Evolutionary conservation across 1,139 yeast genomes (phyloP), one percentile per base, ranked within the genome.

Genomic region (Yamadazyma pseudoaaseri): DNA sequence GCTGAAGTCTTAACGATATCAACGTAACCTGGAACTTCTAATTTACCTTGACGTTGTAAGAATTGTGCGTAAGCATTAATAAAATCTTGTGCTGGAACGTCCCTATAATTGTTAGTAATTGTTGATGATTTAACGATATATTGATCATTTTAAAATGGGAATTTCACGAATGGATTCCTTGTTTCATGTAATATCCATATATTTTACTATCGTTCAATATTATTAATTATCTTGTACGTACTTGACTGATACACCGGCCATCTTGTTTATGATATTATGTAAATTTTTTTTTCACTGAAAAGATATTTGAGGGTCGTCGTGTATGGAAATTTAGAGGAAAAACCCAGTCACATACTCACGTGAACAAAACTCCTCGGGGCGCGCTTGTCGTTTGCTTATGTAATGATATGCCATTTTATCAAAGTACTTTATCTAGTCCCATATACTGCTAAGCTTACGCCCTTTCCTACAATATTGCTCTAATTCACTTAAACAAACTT

Each of bases 61-160:
- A 92, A 92, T 70, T 86, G 86, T 65, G 99, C 97, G 81, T 92
- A 92, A 76, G 97, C 96, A 81, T 87, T 89, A 75, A 92, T 92
- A 81, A 92, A 92, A 58, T 86, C 94, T 85, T 92, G 97, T 75
- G 98, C 98, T 78, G 97, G 96, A 76, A 92, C 98, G 97, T 92
- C 98, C 82, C 94, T 84, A 67, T 24, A 10, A 20, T 29, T 54
- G 71, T 67, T 65, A 68, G 73, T 64, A 45, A 28, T 12, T 23
- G 26, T 18, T 18, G 9, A 18, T 7, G 20, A 18, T 7, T 18
- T 18, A 18, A 18, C 8, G 9, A 18, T n/a, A n/a, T n/a, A n/a
- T n/a, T n/a, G n/a, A n/a, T n/a, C n/a, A n/a, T n/a, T n/a, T n/a
- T n/a, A n/a, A n/a, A n/a, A n/a, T n/a, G n/a, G n/a, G n/a, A n/a